Evolutionary conservation across 805 yeast genomes (phyloP), one percentile per base, ranked within the genome.

Genomic region (Candida pseudoglaebosa): DNA sequence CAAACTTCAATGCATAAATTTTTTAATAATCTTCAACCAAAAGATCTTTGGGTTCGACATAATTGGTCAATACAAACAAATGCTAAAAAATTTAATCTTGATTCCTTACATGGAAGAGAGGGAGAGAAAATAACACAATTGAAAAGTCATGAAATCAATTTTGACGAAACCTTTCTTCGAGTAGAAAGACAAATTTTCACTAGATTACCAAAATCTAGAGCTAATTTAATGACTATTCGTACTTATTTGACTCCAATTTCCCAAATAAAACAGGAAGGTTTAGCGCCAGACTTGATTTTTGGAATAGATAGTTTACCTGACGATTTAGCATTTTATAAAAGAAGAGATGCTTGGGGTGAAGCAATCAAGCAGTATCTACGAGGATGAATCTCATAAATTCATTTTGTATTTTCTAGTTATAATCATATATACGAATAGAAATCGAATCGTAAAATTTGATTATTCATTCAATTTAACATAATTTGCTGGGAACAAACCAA

Each of bases 401-500:
- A 13, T 26, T 26, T 26, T 26, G 13, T 13, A 12, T 26, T 26
- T 26, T 26, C 12, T 26, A 26, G 6, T 12, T 10, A 26, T n/a
- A n/a, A n/a, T n/a, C n/a, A n/a, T n/a, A n/a, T n/a, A n/a, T n/a
- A 15, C n/a, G 10, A 15, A 29, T 20, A 29, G 17, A n/a, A 18
- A 17, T 28, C 14, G 10, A 29, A 32, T n/a, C n/a, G 24, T 21
- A 21, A 21, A 21, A 21, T 9, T n/a, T 35, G 15, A 10, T 40
- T 39, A 49, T 15, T 46, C 34, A 22, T 48, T 53, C 33, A 59
- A 53, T 30, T 47, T 50, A 36, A 93, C 98, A 57, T 85, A 88
- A 63, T 87, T 89, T 30, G 95, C 80, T 38, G 99, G 99, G 80
- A 91, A 90, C 40, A 91, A 70, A 41, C 93, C 93, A 48, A 76